These are phyloP conservation scores for Pythium apleroticum DNA, from an alignment of 352 stramenopile genomes.

Conservation along the genomic window DNA sequence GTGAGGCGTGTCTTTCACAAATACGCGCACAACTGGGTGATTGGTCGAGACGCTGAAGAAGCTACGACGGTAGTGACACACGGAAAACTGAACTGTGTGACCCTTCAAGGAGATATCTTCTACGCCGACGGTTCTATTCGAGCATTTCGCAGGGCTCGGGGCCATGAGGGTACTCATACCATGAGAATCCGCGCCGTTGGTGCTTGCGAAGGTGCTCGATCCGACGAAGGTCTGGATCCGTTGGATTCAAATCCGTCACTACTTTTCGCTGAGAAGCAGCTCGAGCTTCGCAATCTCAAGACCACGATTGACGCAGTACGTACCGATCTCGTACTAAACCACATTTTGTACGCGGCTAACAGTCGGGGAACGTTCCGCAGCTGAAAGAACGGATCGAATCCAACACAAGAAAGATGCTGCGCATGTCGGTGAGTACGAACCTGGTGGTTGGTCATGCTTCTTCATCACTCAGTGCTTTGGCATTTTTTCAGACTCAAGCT, in stretches of 20 bases:
- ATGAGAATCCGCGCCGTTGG: not conserved
- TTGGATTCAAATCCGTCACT: not conserved
- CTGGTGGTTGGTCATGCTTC: not conserved
- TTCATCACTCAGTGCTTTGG: not conserved
- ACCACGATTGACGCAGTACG: not conserved
- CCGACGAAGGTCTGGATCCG: not conserved
- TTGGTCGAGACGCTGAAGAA: conserved; percentile 24
- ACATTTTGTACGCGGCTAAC: not conserved
- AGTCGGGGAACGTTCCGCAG: not conserved
- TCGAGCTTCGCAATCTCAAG: not conserved
- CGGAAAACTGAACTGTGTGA: conserved; percentile 25
- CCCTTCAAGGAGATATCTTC: conserved; percentile 29
- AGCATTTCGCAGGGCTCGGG: conserved; percentile 1
- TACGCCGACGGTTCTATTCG: conserved; percentile 34
- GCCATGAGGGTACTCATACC: not conserved
- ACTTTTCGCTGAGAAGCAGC: not conserved
- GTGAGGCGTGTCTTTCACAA: conserved; percentile 25
- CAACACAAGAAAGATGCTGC: not conserved
- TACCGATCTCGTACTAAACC: not conserved
- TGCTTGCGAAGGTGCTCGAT: not conserved
- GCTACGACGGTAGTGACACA: conserved; percentile 1
- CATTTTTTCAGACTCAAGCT: not conserved
- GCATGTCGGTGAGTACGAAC: not conserved
- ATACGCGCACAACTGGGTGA: conserved; percentile 25
- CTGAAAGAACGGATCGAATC: not conserved